Base-by-base conservation (phyloP, 345 rosid genomes). In the Lumnitzera littorea region DNA sequence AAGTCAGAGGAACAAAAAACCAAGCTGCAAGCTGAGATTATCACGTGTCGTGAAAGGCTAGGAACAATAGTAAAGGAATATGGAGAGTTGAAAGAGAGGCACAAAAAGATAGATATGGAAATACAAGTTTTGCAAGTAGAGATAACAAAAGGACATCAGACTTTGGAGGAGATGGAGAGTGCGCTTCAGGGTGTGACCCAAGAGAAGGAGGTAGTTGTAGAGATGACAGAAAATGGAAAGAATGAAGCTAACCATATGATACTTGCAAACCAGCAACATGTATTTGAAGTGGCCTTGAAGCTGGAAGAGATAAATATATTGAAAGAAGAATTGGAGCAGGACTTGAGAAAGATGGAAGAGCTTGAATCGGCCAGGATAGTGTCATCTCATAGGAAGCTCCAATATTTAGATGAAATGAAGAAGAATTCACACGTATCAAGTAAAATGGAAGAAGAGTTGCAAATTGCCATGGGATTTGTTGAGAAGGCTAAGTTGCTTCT, bases 1-100 rank as follows among this genome's bases (percentile, higher is more conserved):
- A 83, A 82, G 63, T 84, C 83, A 0, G 89, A 84, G 72, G 99
- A 88, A 74, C 85, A 88, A 70, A 90, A 90, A 72, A 80, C 74
- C 61, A 88, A 80, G 68, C 78, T 94, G 57, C 95, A 87, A 36
- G 73, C 62, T 3, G 92, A 88, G 70, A 72, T 86, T 61, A 75
- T 77, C 58, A 55, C 66, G 47, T 81, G 76, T 24, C 73, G 85
- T 17, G 99, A 86, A 64, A 83, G 71, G 58, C 78, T 90, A 11
- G 78, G 53, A 31, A 50, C 43, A 12, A 62, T 76, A 4, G 86
- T 65, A 78, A 70, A 67, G 46, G 87, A 85, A 61, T 25, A 75
- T 13, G 85, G 77, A 20, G 85, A 63, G 15, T 57, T 72, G 73
- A 71, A 51, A 11, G 76, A 72, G 65, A 83, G 76, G 62, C 58